Percentiles rank a stretch among this genome's conserved stretches.
These are phyloP conservation scores for Penicillium tannophilum DNA, from an alignment of 495 filamentous ascomycete genomes.

Conservation along the genomic window DNA sequence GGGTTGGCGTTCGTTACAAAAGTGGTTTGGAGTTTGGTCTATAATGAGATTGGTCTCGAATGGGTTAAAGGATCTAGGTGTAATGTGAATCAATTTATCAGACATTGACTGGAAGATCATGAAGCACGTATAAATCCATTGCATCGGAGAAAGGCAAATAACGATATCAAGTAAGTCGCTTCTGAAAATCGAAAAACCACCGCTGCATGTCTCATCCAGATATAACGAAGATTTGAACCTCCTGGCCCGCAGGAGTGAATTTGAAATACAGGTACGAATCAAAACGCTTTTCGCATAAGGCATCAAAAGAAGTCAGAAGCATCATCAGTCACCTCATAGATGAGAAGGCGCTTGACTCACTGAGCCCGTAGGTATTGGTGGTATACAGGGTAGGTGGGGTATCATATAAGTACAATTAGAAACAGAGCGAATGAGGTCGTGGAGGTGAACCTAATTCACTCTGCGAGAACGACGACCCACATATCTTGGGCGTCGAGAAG, in stretches of 20 bases:
- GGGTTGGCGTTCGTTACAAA: background rate
- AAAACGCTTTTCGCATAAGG: slow-evolving; percentile 2
- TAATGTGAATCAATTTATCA: background rate
- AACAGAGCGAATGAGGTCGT: background rate
- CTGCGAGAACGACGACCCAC: slow-evolving; percentile 41
- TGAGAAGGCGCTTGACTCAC: background rate
- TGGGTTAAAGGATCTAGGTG: background rate
- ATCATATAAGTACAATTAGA: slow-evolving; percentile 10
- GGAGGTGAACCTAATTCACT: background rate
- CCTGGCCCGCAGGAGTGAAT: slow-evolving; percentile 9
- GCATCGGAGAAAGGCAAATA: background rate
- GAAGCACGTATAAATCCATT: background rate
- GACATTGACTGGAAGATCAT: background rate
- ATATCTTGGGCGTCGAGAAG: slow-evolving; percentile 38
- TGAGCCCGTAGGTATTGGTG: background rate
- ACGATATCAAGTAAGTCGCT: background rate
- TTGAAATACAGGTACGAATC: background rate
- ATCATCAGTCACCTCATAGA: background rate
- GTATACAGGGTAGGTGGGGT: slow-evolving; percentile 11
- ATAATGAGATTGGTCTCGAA: background rate
- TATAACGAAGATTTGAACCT: background rate
- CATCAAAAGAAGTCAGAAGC: background rate
- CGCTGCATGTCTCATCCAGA: background rate
- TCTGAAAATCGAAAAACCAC: background rate
- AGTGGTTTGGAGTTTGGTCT: background rate